A percentile compares a stretch with the other conserved stretches of the same genome.
These are phyloP conservation scores for Entoloma clypeatum DNA, from an alignment of 1,284 basidiomycete species.

Conservation along the genomic window DNA sequence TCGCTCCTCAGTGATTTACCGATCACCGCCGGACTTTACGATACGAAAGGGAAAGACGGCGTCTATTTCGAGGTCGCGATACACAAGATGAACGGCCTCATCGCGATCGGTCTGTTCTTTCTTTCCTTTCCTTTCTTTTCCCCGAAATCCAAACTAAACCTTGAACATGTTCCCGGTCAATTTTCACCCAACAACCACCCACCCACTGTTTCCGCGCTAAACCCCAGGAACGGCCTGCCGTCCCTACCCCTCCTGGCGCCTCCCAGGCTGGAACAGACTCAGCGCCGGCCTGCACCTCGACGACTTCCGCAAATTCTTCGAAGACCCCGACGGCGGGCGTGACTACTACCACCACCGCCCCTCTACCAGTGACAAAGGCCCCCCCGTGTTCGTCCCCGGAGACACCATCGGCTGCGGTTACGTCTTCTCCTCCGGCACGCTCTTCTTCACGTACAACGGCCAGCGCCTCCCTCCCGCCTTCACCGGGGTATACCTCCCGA, in stretches of 20 bases:
- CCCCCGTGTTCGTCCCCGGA: too few relatives aligned
- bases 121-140: constrained; percentile 3
- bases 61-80: constrained; percentile 63
- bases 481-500: constrained; percentile 53
- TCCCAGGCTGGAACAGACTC: constrained; percentile 70
- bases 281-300: constrained; percentile 66
- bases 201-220: too few relatives aligned
- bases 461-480: constrained; percentile 55
- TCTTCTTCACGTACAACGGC: constrained; percentile 71
- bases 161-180: too few relatives aligned
- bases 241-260: constrained; percentile 60
- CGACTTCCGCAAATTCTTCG: constrained; percentile 69
- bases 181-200: too few relatives aligned
- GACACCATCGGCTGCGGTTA: constrained; percentile 64
- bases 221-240: constrained; percentile 57
- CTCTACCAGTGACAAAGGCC: too few relatives aligned
- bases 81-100: constrained; percentile 50
- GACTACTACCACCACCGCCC: constrained; percentile 42
- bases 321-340: constrained; percentile 59
- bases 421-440: constrained; percentile 43
- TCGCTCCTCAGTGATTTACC: constrained; percentile 62
- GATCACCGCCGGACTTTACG: constrained; percentile 56
- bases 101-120: constrained; percentile 49
- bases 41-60: constrained; percentile 47
- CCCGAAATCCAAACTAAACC: too few relatives aligned